A percentile compares a stretch with the other conserved stretches of the same genome.
phyloP scores from a whole-genome alignment of 1,284 basidiomycete genomes.

The Ustilago xerochloae region DNA sequence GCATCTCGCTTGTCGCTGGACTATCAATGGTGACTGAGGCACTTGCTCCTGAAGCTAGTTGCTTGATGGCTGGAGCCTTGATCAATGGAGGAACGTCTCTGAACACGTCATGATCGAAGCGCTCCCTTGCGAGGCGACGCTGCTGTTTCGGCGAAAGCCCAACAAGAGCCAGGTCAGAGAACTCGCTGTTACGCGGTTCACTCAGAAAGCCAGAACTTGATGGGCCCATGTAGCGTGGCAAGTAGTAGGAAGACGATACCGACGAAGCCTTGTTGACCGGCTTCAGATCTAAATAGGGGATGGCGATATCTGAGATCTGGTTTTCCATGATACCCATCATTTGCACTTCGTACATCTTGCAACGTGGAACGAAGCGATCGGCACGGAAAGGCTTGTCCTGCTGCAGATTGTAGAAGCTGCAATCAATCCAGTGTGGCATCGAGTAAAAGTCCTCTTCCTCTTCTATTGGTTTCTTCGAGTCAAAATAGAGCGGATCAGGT shows the following conservation, averaged over 20 bases:
- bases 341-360: slow-evolving; percentile 67
- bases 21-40: slow-evolving; percentile 14
- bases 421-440: slow-evolving; percentile 68
- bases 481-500: slow-evolving; percentile 62
- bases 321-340: slow-evolving; percentile 67
- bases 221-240: slow-evolving; percentile 34
- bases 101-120: slow-evolving; percentile 61
- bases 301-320: slow-evolving; percentile 61
- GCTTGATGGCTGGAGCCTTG: slow-evolving; percentile 16
- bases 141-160: slow-evolving; percentile 44
- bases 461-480: slow-evolving; percentile 38
- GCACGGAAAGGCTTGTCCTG: slow-evolving; percentile 65
- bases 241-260: slow-evolving; percentile 47
- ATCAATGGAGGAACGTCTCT: slow-evolving; percentile 33
- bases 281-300: slow-evolving; percentile 63
- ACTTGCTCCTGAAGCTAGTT: not conserved
- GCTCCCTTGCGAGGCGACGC: slow-evolving; percentile 54
- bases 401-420: slow-evolving; percentile 67
- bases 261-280: slow-evolving; percentile 40
- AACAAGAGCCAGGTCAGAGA: slow-evolving; percentile 39
- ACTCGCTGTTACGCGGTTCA: slow-evolving; percentile 34
- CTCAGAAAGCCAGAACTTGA: slow-evolving; percentile 41
- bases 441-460: slow-evolving; percentile 56
- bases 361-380: slow-evolving; percentile 66
- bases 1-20: slow-evolving; percentile 30